These are phyloP conservation scores for Persicaria maculosa DNA, from an alignment of 148 eudicot species.

Conservation along the genomic window DNA sequence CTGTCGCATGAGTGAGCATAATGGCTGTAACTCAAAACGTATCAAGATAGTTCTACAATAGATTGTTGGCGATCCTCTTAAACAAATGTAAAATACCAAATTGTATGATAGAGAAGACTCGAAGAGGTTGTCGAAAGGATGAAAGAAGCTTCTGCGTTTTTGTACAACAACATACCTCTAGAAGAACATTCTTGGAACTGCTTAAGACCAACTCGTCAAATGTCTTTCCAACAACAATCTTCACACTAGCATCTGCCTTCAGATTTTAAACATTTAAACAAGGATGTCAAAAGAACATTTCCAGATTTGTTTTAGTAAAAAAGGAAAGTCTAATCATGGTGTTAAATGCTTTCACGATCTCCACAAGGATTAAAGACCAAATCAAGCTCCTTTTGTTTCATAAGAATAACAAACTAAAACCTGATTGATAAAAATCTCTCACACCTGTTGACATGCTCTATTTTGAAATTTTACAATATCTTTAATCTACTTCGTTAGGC, in stretches of 20 bases:
- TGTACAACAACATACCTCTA: conserved; percentile 50
- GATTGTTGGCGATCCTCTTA: not conserved
- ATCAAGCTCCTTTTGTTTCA: not conserved
- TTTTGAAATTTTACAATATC: not conserved
- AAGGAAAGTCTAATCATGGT: not conserved
- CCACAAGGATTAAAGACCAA: not conserved
- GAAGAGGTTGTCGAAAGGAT: conserved; percentile 1
- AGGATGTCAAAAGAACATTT: not conserved
- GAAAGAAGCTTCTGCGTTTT: not conserved
- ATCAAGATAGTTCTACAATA: not conserved
- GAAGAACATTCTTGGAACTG: conserved; percentile 54
- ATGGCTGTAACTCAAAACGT: not conserved
- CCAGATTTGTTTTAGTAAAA: not conserved
- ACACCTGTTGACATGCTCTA: not conserved
- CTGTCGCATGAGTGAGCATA: not conserved
- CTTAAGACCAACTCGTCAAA: conserved; percentile 65
- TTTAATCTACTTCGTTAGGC: not conserved
- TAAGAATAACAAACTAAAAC: not conserved
- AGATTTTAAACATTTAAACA: conserved; percentile 13
- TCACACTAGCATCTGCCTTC: conserved; percentile 60
- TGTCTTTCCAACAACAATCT: conserved; percentile 75
- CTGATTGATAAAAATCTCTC: not conserved
- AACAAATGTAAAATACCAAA: not conserved
- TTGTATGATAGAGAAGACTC: not conserved
- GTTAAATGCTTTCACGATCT: not conserved